phyloP scores from a whole-genome alignment of 2,329 filamentous ascomycete genomes.

The Penicillium sp. region DNA sequence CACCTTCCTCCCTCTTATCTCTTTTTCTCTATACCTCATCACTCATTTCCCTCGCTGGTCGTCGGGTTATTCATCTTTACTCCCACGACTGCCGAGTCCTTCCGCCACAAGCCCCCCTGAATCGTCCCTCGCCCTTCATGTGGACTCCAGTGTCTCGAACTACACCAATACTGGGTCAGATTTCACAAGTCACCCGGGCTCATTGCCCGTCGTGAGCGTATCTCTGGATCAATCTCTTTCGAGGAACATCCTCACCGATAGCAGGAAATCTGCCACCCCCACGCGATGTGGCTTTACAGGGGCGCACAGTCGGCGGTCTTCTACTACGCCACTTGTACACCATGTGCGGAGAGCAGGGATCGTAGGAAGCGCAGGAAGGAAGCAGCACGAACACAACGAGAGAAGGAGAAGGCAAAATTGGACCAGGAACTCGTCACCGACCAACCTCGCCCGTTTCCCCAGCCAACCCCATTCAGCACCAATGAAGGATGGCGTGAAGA shows the following conservation, averaged over 20 bases:
- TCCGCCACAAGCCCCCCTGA: slow-evolving; percentile 7
- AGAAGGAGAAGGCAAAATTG: slow-evolving; percentile 63
- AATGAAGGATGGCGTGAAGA: slow-evolving; percentile 89
- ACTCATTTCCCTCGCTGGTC: slow-evolving; percentile 16
- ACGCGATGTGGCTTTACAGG: slow-evolving; percentile 47
- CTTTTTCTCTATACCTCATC: slow-evolving; percentile 1
- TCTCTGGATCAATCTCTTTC: slow-evolving; percentile 1
- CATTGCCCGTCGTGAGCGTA: slow-evolving; percentile 21
- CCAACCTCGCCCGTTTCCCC: slow-evolving; percentile 71
- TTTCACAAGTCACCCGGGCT: slow-evolving; percentile 24
- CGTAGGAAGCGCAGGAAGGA: slow-evolving; percentile 68
- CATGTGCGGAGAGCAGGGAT: slow-evolving; percentile 68
- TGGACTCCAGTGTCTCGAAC: slow-evolving; percentile 27
- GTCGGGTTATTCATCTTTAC: slow-evolving; percentile 7
- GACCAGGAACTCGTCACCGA: slow-evolving; percentile 55
- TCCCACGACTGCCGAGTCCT: neutral
- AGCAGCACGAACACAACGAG: slow-evolving; percentile 65
- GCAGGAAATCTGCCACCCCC: slow-evolving; percentile 7
- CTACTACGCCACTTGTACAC: slow-evolving; percentile 50
- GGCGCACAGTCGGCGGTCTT: slow-evolving; percentile 51
- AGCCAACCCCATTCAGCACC: slow-evolving; percentile 75
- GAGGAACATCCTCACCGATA: neutral
- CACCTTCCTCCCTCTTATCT: neutral
- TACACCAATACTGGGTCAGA: slow-evolving; percentile 24
- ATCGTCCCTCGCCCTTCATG: slow-evolving; percentile 34